These are phyloP conservation scores for Taphrina communis DNA, from an alignment of 1,139 yeast genomes.

Conservation along the genomic window DNA sequence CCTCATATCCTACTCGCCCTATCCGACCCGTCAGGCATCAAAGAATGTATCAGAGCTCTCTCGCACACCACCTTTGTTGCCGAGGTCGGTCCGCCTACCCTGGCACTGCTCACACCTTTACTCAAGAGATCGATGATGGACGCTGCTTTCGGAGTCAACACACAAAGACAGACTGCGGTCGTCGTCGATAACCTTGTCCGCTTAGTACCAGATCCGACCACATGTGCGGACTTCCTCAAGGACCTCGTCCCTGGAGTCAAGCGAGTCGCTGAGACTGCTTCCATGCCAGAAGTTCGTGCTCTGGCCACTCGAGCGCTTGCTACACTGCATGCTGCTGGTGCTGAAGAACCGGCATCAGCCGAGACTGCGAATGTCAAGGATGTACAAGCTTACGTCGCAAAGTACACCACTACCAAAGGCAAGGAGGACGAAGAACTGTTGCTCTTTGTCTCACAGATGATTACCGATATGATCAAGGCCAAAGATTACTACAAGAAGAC, in stretches of 20 bases:
- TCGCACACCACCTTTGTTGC: constrained; percentile 97
- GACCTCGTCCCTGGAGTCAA: constrained; percentile 85
- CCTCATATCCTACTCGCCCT: constrained; percentile 85
- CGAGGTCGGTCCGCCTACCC: constrained; percentile 95
- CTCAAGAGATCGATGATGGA: constrained; percentile 86
- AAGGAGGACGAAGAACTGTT: constrained; percentile 26
- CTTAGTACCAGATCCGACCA: constrained; percentile 90
- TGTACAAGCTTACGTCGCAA: constrained; percentile 33
- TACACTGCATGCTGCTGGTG: constrained; percentile 41
- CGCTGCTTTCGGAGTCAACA: constrained; percentile 83
- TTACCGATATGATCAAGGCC: constrained; percentile 39
- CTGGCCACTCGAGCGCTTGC: constrained; percentile 81
- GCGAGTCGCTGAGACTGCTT: constrained; percentile 79
- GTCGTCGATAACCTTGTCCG: constrained; percentile 95
- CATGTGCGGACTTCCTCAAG: constrained; percentile 87
- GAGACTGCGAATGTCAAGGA: constrained; percentile 38
- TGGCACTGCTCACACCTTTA: constrained; percentile 88
- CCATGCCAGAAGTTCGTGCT: constrained; percentile 95
- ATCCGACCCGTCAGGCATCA: constrained; percentile 86
- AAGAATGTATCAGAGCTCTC: constrained; percentile 84
- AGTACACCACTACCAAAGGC: constrained; percentile 12
- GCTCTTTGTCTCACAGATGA: constrained; percentile 19
- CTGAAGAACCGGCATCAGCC: constrained; percentile 40
- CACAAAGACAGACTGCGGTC: constrained; percentile 89
- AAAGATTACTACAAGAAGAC: constrained; percentile 37